These are phyloP conservation scores for Tanacetum coccineum DNA, from an alignment of 129 eudicot genomes.

Conservation along the genomic window DNA sequence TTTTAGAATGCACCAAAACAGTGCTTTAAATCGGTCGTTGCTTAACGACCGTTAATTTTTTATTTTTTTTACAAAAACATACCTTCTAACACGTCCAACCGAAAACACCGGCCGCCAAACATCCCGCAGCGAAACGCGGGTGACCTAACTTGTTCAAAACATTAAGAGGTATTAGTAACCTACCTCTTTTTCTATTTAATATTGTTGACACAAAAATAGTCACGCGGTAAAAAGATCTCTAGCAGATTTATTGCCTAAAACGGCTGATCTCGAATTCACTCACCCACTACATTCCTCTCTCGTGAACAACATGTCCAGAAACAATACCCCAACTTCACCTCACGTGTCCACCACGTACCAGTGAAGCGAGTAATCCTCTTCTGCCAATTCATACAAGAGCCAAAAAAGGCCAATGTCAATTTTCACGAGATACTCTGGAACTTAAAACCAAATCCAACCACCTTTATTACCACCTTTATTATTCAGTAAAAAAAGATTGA, in stretches of 20 bases:
- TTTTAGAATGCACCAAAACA: too few relatives aligned
- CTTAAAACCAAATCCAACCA: constrained; percentile 16
- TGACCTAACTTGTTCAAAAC: too few relatives aligned
- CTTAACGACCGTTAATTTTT: too few relatives aligned
- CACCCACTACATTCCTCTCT: neutral
- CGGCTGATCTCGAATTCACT: neutral
- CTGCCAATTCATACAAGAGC: constrained; percentile 16
- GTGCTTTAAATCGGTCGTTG: too few relatives aligned
- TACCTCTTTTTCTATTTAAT: too few relatives aligned
- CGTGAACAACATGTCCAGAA: neutral
- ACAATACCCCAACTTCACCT: neutral
- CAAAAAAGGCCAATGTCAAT: constrained; percentile 17
- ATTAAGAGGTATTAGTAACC: too few relatives aligned
- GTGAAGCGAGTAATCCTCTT: neutral
- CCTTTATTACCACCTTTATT: constrained; percentile 14
- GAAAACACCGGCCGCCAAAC: too few relatives aligned
- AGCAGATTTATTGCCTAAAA: constrained; percentile 15
- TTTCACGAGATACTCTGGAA: constrained; percentile 16
- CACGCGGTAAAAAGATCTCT: constrained; percentile 13
- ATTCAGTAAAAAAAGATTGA: too few relatives aligned
- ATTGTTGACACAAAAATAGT: neutral
- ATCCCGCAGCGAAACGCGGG: too few relatives aligned
- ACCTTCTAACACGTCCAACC: too few relatives aligned
- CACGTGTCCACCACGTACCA: neutral
- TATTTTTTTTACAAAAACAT: too few relatives aligned